Conservation (phyloP, 768 basidiomycete genomes). For the Suillus hirtellus region DNA sequence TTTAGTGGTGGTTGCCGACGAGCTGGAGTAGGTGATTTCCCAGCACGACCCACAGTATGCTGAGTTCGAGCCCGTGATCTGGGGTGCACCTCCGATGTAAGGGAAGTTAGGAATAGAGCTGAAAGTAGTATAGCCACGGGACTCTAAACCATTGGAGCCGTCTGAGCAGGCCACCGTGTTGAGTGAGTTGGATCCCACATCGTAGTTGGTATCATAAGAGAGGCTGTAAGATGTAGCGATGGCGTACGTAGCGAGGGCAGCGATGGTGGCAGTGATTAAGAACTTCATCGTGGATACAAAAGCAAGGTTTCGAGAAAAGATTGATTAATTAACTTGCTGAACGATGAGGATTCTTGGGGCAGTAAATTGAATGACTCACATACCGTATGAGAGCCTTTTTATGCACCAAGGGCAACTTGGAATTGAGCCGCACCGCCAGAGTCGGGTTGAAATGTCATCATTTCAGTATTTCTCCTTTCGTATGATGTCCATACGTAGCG, state of each 20-base stretch:
- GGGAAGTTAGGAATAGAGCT: constrained; percentile 58
- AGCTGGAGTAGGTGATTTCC: constrained; percentile 48
- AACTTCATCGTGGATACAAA: not conserved
- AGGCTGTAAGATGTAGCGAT: constrained; percentile 24
- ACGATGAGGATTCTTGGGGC: not conserved
- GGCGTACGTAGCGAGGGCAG: constrained; percentile 14
- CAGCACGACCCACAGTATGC: constrained; percentile 61
- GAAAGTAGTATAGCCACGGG: constrained; percentile 48
- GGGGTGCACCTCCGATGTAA: constrained; percentile 55
- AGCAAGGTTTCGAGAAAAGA: no score
- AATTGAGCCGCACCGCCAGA: not conserved
- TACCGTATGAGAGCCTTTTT: not conserved
- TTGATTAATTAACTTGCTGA: not conserved
- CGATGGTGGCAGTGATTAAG: not conserved
- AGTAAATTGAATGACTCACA: not conserved
- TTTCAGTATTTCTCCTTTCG: not conserved
- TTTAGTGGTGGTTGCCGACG: constrained; percentile 36
- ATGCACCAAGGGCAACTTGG: not conserved
- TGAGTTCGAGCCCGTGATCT: constrained; percentile 53
- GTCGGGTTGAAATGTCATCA: not conserved
- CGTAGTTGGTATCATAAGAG: constrained; percentile 52
- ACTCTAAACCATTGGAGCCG: constrained; percentile 51
- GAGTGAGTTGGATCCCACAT: constrained; percentile 42
- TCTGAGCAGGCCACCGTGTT: constrained; percentile 49
- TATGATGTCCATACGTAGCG: not conserved